phyloP scores from a whole-genome alignment of 1,284 basidiomycete species.

The Athelia psychrophila region DNA sequence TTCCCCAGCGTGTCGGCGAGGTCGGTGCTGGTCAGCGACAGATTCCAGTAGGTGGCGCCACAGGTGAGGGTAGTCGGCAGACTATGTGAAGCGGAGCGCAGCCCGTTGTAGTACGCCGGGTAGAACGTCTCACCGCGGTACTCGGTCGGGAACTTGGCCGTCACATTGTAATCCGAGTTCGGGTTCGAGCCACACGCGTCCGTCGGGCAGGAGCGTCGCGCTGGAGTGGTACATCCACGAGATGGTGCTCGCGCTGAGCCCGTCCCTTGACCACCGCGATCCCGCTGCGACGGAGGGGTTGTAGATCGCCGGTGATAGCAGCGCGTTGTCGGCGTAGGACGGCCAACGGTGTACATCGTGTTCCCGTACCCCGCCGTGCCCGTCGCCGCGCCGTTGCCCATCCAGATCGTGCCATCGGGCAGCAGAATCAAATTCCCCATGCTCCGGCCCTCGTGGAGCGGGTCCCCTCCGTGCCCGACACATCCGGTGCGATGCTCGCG shows the following conservation, averaged over 20 bases:
- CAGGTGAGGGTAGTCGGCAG: slow-evolving; percentile 66
- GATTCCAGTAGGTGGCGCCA: slow-evolving; percentile 78
- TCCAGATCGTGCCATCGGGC: slow-evolving; percentile 69
- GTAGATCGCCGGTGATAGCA: slow-evolving; percentile 57
- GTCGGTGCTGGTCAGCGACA: slow-evolving; percentile 57
- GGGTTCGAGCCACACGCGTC: slow-evolving; percentile 84
- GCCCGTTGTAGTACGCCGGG: slow-evolving; percentile 72
- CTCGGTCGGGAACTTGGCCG: slow-evolving; percentile 69
- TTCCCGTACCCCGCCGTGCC: slow-evolving; percentile 63
- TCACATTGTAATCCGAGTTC: slow-evolving; percentile 67
- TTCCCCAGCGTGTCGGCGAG: slow-evolving; percentile 48
- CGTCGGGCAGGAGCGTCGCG: slow-evolving; percentile 76
- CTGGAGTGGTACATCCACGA: slow-evolving; percentile 82
- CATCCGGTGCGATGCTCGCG: slow-evolving; percentile 57
- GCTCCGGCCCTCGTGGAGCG: slow-evolving; percentile 65
- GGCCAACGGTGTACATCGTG: slow-evolving; percentile 42
- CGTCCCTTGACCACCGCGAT: slow-evolving; percentile 60
- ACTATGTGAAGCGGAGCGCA: slow-evolving; percentile 68
- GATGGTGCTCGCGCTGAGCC: slow-evolving; percentile 52
- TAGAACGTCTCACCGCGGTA: slow-evolving; percentile 83
- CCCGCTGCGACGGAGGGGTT: slow-evolving; percentile 58
- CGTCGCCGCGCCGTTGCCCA: slow-evolving; percentile 65
- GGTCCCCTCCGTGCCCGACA: slow-evolving; percentile 58
- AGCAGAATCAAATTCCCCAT: slow-evolving; percentile 81
- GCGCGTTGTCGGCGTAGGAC: slow-evolving; percentile 54